Evolutionary conservation across 2,329 filamentous ascomycete genomes (phyloP), one percentile per base, ranked within the genome.

Genomic region (Trichoderma pleuroti): DNA sequence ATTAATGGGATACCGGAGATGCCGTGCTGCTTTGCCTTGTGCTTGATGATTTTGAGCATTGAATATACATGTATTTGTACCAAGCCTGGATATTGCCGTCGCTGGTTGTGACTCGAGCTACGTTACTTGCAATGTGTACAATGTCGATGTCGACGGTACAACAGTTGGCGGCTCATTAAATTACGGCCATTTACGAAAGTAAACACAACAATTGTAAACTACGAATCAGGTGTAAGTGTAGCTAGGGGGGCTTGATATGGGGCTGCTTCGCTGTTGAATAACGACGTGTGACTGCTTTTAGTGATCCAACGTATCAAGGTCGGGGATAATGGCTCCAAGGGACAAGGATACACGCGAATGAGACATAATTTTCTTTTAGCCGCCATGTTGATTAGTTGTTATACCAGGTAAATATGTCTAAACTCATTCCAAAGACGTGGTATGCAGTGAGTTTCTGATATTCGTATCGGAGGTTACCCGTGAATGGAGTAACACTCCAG

Each of bases 131-230:
- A 21, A 21, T 12, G 11, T 21, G 12, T 46, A 46, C 9, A 46
- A 2, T 1, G 2, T 46, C 9, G n/a, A 46, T 10, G 11, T 46
- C n/a, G 10, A 21, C 9, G n/a, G 9, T 14, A 11, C 6, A 24
- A 12, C 11, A 12, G 21, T 12, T 12, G 4, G n/a, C 11, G 5
- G n/a, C n/a, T 21, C 10, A 21, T 5, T n/a, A 21, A 11, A 10
- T 2, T 1, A 5, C 1, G n/a, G 0, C 10, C 12, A 12, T 21
- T 5, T 12, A 49, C n/a, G 10, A 21, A 21, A 49, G n/a, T 11
- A 1, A 12, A n/a, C 9, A 3, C 1, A 6, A 21, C 0, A 10
- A 3, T 5, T 1, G 4, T 0, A 5, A 49, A 6, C 5, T 49
- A 24, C n/a, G n/a, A 12, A n/a, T 11, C 4, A 6, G 21, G 18